These are phyloP conservation scores for Solanum virginianum DNA, from an alignment of 257 asterid species.

Conservation along the genomic window DNA sequence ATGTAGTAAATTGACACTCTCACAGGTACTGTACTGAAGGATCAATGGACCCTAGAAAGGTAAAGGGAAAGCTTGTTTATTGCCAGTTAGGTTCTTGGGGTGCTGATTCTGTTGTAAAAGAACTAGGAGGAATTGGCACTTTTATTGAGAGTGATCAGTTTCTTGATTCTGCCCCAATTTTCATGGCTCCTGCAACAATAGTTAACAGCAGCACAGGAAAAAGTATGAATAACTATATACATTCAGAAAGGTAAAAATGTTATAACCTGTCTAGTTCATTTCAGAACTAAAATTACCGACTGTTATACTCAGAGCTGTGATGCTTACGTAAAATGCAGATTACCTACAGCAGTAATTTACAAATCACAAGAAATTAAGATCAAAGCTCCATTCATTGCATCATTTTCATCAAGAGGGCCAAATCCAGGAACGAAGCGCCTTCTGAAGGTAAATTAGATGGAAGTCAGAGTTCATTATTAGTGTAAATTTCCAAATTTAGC, in stretches of 20 bases:
- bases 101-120: constrained; percentile 60
- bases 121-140: constrained; percentile 67
- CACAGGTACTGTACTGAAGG: constrained; percentile 42
- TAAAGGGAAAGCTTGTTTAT: constrained; percentile 63
- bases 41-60: constrained; percentile 76
- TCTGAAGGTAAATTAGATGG: constrained; percentile 45
- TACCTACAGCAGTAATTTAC: constrained; percentile 55
- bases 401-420: constrained; percentile 90
- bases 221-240: constrained; percentile 35
- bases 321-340: constrained; percentile 29
- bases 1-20: background rate
- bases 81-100: constrained; percentile 55
- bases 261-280: background rate
- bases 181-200: constrained; percentile 69
- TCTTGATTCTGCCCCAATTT: constrained; percentile 64
- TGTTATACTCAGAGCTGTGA: background rate
- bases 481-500: background rate
- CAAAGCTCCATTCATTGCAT: constrained; percentile 63
- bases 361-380: constrained; percentile 53
- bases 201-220: constrained; percentile 42
- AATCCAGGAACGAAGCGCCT: constrained; percentile 44
- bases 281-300: background rate
- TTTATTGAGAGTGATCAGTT: constrained; percentile 39
- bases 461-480: background rate
- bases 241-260: constrained; percentile 42